Evolutionary conservation across 148 eudicot species (phyloP), one percentile per base, ranked within the genome.

Genomic region (Heliamphora exappendiculata): DNA sequence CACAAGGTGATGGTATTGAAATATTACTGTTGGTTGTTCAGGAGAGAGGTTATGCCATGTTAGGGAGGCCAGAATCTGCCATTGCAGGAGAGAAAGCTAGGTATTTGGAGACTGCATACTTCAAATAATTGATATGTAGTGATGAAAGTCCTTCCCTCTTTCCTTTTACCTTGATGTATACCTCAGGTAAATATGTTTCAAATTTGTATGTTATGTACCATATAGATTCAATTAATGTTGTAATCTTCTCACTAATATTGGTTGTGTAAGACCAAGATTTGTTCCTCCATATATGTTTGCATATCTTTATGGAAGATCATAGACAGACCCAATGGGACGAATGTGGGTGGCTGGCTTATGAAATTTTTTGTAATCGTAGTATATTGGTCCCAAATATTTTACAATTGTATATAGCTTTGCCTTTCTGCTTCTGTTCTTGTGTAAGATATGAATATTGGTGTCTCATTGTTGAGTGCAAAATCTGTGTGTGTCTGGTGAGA

Each of bases 31-130:
- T 45, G 68, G 26, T 74, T 37, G 0, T 79, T 70, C 86, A 92
- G 97, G 98, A 92, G 84, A 94, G 84, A 79, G 86, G 85, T 13
- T 88, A 85, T 77, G 54, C 67, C 49, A 83, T 81, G 74, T 31
- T 82, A 72, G 94, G 91, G 31, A 84, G 70, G 53, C 82, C 85
- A 73, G 93, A 92, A 84, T 95, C 90, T 33, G 74, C 77, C 31
- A 55, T 29, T 7, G 86, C 71, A 16, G 82, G 91, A 50, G 78
- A 82, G 81, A 91, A 78, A 75, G 96, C 96, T 36, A 83, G 75
- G 45, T 5, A 49, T 33, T 80, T 94, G 39, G 97, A 91, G 88
- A 73, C 70, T 16, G 78, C 84, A 29, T 90, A 85, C 77, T 94
- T 90, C 75, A 70, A 53, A 34, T 77, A 45, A 69, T 13, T 45